Evolutionary conservation across 2,329 filamentous ascomycete genomes (phyloP).

Genomic region (Alternaria angustiovoidea): DNA sequence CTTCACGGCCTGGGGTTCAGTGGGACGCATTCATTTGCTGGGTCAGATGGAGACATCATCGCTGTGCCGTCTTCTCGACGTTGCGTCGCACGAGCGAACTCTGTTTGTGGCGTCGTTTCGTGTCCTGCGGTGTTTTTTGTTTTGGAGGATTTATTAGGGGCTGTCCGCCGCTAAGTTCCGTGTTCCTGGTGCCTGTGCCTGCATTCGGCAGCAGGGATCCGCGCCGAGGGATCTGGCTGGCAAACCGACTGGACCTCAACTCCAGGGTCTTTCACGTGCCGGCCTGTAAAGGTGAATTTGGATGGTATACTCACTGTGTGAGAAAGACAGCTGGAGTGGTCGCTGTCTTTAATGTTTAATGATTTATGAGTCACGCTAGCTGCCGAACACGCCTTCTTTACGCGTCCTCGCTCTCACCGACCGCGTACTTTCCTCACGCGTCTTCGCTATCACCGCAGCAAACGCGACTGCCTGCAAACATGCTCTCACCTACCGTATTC

Average conservation of each 20-base stretch:
- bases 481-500: conserved; percentile 2
- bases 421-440: conserved; percentile 6
- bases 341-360: not conserved
- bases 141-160: not conserved
- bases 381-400: conserved; percentile 17
- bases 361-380: not conserved
- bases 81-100: not conserved
- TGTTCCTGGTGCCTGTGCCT: conserved; percentile 13
- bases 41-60: not conserved
- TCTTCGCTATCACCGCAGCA: not conserved
- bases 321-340: not conserved
- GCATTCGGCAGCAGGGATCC: conserved; percentile 7
- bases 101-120: not conserved
- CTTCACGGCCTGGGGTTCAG: not conserved
- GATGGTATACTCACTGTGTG: not conserved
- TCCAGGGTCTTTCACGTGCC: not conserved
- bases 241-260: conserved; percentile 5
- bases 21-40: not conserved
- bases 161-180: conserved; percentile 9
- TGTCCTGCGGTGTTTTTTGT: not conserved
- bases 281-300: not conserved
- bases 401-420: conserved; percentile 14
- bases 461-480: conserved; percentile 14
- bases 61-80: not conserved
- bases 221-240: not conserved